Evolutionary conservation across 2,329 filamentous ascomycete species (phyloP), one percentile per base, ranked within the genome.

Genomic region (Aspergillus texensis): DNA sequence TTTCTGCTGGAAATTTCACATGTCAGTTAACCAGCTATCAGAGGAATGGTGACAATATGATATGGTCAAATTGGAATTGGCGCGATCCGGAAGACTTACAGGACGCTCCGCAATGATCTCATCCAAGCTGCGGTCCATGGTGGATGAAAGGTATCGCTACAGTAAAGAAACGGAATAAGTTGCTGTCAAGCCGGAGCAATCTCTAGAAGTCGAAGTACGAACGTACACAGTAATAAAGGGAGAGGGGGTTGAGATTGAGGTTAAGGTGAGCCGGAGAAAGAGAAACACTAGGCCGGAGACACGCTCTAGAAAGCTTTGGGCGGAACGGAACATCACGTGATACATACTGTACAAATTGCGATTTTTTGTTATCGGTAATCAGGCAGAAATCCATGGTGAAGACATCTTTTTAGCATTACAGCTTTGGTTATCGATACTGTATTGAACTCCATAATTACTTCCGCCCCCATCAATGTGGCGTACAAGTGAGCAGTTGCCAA

Each of bases 61-160:
- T 21, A 36, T 32, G 32, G 32, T 8, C n/a, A 41, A 34, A 21
- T 21, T 26, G n/a, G 24, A n/a, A 52, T 50, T 48, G 46, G 24
- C 41, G 46, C 19, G 48, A 41, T n/a, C 4, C n/a, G 16, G 30
- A 53, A 46, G 36, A 48, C 72, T 72, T 82, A 88, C 86, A 72
- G 86, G 84, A 68, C 85, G 84, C 71, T 88, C 86, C 66, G 82
- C 81, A 66, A 88, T 88, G 72, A 88, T 87, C 70, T 89, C 87
- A 77, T 89, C 87, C 63, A 89, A 80, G 71, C 84, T 86, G 73
- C 86, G 84, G 79, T 89, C 87, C 87, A 89, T 89, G 39, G 67
- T 78, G 65, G 61, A 61, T 41, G 54, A 24, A 52, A 39, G 46
- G 19, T 52, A 21, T 46, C 21, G 61, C 36, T 39, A 46, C n/a